A percentile compares a stretch with the other conserved stretches of the same genome.
These are phyloP conservation scores for Ceratocystis alfenasii DNA, from an alignment of 2,329 filamentous ascomycete genomes.

Conservation along the genomic window DNA sequence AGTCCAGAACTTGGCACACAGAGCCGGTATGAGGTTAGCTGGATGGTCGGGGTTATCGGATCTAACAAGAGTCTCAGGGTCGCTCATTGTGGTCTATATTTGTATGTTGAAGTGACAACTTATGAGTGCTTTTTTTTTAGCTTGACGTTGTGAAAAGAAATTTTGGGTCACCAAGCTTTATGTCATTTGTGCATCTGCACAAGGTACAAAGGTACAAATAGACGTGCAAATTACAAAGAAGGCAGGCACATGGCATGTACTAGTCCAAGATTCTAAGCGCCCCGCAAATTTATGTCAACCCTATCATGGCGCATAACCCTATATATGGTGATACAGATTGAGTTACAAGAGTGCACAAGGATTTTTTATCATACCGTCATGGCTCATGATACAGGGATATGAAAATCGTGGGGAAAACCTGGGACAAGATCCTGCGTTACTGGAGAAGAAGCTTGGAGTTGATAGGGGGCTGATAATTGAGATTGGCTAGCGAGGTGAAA, in stretches of 20 bases:
- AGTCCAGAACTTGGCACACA: slow-evolving; percentile 92
- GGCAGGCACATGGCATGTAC: background rate
- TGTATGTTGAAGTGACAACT: background rate
- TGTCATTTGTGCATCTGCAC: background rate
- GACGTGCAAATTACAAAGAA: background rate
- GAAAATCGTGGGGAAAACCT: slow-evolving; percentile 1
- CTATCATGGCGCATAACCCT: background rate
- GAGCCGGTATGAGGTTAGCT: slow-evolving; percentile 83
- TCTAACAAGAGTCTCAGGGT: slow-evolving; percentile 35
- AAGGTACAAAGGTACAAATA: background rate
- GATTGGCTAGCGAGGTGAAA: background rate
- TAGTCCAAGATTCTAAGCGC: too few species aligned
- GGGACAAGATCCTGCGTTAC: background rate
- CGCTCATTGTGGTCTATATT: slow-evolving; percentile 12
- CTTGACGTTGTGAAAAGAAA: background rate
- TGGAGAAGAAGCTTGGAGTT: background rate
- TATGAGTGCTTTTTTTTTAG: background rate
- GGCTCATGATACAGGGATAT: background rate
- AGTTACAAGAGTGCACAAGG: background rate
- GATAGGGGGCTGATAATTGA: background rate
- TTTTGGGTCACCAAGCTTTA: background rate
- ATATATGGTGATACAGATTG: background rate
- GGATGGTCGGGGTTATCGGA: slow-evolving; percentile 70
- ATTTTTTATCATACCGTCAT: background rate
- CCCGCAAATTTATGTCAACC: background rate